phyloP scores from a whole-genome alignment of 768 basidiomycete genomes.

The Pleurotus salmoneostramineus region DNA sequence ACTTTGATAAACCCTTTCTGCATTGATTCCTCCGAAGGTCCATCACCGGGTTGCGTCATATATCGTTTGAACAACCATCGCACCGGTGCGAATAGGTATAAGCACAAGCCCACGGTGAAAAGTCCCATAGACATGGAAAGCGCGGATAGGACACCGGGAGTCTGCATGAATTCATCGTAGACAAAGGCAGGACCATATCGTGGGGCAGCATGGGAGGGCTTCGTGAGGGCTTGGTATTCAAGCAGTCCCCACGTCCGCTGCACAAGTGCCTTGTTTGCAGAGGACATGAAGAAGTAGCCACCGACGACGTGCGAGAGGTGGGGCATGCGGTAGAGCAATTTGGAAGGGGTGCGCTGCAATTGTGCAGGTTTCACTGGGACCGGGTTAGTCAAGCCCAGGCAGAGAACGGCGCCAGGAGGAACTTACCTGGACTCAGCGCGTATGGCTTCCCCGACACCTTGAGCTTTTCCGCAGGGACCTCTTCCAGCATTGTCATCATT shows the following conservation, averaged over 20 bases:
- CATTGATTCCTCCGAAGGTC: neutral
- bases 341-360: conserved; percentile 15
- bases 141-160: conserved; percentile 34
- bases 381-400: neutral
- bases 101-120: neutral
- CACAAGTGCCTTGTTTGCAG: conserved; percentile 36
- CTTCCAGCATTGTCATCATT: conserved; percentile 29
- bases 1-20: neutral
- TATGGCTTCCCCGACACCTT: conserved; percentile 27
- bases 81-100: neutral
- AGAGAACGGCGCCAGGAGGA: neutral
- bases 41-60: neutral
- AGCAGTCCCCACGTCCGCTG: conserved; percentile 45
- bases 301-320: conserved; percentile 29
- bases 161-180: conserved; percentile 69
- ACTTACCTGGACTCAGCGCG: conserved; percentile 38
- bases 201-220: neutral
- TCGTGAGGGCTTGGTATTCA: conserved; percentile 23
- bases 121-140: conserved; percentile 30
- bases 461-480: conserved; percentile 29
- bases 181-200: conserved; percentile 69
- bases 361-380: conserved; percentile 1
- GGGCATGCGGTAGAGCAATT: conserved; percentile 31
- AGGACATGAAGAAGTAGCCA: conserved; percentile 36
- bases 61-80: neutral